A percentile compares a stretch with the other conserved stretches of the same genome.
phyloP scores from a whole-genome alignment of 768 basidiomycete genomes.

The Lentinula boryana region DNA sequence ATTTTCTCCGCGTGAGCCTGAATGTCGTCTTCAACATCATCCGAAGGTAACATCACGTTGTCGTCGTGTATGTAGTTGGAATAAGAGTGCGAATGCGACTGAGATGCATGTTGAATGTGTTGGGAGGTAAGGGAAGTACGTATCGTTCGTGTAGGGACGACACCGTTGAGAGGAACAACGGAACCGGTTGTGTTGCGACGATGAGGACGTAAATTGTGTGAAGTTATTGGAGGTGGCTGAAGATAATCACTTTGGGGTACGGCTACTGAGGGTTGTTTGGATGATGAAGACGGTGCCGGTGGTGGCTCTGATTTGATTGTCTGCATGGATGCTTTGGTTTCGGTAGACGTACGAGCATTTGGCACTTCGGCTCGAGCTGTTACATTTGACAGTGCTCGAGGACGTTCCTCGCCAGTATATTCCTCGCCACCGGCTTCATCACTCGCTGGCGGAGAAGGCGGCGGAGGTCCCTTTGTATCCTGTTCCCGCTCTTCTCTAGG shows the following conservation, averaged over 20 bases:
- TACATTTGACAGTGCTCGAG: conserved; percentile 13
- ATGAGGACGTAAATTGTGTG: conserved; percentile 27
- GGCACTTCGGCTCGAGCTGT: conserved; percentile 8
- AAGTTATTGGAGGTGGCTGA: conserved; percentile 37
- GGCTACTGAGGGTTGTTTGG: conserved; percentile 13
- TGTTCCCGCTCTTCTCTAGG: conserved; percentile 9
- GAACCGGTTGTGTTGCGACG: conserved; percentile 74
- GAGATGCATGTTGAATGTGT: conserved; percentile 26
- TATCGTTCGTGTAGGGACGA: conserved; percentile 9
- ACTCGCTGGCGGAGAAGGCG: conserved; percentile 34
- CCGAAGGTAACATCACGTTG: conserved; percentile 25
- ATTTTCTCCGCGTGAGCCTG: conserved; percentile 87
- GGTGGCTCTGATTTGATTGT: neutral
- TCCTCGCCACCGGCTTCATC: conserved; percentile 10
- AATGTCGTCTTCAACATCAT: conserved; percentile 73
- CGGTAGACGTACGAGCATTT: conserved; percentile 1
- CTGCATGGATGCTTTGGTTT: neutral
- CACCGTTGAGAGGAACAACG: conserved; percentile 17
- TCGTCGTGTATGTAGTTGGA: conserved; percentile 8
- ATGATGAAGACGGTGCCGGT: conserved; percentile 15
- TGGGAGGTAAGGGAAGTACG: conserved; percentile 23
- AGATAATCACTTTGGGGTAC: conserved; percentile 32
- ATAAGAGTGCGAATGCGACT: conserved; percentile 6
- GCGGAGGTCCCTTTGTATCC: conserved; percentile 44
- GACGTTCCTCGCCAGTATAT: conserved; percentile 15